Conservation (phyloP, 2,329 filamentous ascomycete species). For the Aureobasidium sp. region DNA sequence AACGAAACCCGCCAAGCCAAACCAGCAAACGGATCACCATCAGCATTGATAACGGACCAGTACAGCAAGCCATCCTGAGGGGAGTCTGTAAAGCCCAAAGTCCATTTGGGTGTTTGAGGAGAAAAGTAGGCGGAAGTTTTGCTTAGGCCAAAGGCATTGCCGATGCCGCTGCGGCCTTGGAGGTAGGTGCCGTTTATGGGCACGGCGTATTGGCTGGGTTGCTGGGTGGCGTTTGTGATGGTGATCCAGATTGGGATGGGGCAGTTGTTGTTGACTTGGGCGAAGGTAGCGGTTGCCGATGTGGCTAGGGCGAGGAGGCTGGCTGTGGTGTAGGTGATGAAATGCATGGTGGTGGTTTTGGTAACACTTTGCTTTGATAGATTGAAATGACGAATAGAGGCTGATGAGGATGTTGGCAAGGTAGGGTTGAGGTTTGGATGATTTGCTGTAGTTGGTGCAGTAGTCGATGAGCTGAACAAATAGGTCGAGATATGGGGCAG, state of each 20-base stretch:
- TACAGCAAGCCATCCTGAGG: slow-evolving; percentile 19
- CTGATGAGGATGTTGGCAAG: neutral
- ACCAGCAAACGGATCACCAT: slow-evolving; percentile 22
- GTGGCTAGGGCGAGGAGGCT: slow-evolving; percentile 15
- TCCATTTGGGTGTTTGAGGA: slow-evolving; percentile 19
- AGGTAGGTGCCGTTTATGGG: slow-evolving; percentile 19
- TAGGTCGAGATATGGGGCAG: neutral
- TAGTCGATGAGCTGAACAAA: neutral
- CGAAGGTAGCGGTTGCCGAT: slow-evolving; percentile 16
- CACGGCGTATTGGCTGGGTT: slow-evolving; percentile 16
- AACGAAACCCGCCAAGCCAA: slow-evolving; percentile 19
- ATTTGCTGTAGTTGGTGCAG: neutral
- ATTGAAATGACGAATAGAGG: neutral
- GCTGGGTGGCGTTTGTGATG: slow-evolving; percentile 20
- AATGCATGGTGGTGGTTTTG: slow-evolving; percentile 19
- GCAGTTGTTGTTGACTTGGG: slow-evolving; percentile 24
- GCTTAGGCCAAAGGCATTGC: slow-evolving; percentile 26
- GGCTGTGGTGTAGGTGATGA: slow-evolving; percentile 13
- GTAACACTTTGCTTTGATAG: neutral
- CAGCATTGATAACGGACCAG: slow-evolving; percentile 23
- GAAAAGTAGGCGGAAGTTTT: slow-evolving; percentile 21
- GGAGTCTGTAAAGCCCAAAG: slow-evolving; percentile 21
- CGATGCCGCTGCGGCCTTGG: slow-evolving; percentile 20
- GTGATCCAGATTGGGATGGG: slow-evolving; percentile 21
- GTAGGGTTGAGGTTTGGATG: neutral